These are phyloP conservation scores for Diplogelasinospora grovesii DNA, from an alignment of 495 filamentous ascomycete genomes.

Conservation along the genomic window DNA sequence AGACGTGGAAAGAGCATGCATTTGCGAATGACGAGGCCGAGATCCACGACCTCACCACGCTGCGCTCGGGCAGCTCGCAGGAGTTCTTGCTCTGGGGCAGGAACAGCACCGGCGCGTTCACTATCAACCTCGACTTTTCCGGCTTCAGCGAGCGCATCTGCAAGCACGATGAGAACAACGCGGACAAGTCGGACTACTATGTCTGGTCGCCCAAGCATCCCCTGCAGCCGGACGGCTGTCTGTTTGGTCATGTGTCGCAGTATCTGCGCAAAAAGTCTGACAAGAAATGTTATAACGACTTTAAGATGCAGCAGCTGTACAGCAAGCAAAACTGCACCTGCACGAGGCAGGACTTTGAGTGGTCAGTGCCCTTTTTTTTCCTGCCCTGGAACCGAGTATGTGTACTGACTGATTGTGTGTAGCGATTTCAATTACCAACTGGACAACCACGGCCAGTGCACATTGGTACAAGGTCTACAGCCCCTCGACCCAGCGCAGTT, in stretches of 20 bases:
- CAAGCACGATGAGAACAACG: constrained; percentile 53
- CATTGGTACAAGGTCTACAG: constrained; percentile 60
- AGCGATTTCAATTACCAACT: constrained; percentile 94
- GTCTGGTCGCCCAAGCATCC: constrained; percentile 83
- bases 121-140: constrained; percentile 83
- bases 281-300: constrained; percentile 71
- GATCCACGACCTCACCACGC: constrained; percentile 73
- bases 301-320: constrained; percentile 59
- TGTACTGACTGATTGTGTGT: constrained; percentile 5
- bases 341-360: constrained; percentile 83
- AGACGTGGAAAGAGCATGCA: constrained; percentile 63
- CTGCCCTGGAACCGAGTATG: too few relatives aligned
- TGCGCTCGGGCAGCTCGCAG: constrained; percentile 80
- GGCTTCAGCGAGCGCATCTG: constrained; percentile 65
- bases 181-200: constrained; percentile 60
- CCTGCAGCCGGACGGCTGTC: constrained; percentile 62
- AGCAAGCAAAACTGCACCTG: constrained; percentile 70
- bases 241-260: constrained; percentile 85
- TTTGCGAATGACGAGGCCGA: constrained; percentile 65
- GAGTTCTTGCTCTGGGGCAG: constrained; percentile 87
- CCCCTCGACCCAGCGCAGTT: constrained; percentile 56
- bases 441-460: constrained; percentile 65
- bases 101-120: constrained; percentile 47
- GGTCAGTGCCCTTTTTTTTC: constrained; percentile 46
- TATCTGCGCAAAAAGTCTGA: constrained; percentile 82